Conservation (phyloP, 306 rosid genomes). For the Morella rubra region DNA sequence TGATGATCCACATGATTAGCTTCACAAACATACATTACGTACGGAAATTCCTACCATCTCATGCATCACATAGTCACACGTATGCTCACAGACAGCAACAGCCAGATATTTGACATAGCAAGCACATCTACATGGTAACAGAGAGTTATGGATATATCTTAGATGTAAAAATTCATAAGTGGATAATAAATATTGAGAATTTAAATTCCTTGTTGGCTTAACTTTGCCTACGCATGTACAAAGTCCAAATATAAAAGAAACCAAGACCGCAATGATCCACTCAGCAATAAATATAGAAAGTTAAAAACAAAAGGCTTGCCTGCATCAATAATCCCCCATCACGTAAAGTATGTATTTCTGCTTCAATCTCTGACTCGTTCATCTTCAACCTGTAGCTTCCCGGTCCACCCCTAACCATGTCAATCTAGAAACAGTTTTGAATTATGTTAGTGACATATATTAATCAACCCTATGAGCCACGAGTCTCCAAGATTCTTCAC, state of each 20-base stretch:
- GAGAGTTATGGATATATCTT: not conserved
- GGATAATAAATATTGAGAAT: slow-evolving; percentile 14
- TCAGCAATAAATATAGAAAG: slow-evolving; percentile 3
- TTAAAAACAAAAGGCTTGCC: slow-evolving; percentile 61
- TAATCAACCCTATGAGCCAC: slow-evolving; percentile 21
- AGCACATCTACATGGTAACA: not conserved
- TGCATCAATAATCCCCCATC: slow-evolving; percentile 99
- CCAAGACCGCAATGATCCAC: slow-evolving; percentile 6
- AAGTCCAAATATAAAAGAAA: not conserved
- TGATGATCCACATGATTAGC: not conserved
- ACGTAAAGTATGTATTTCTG: slow-evolving; percentile 96
- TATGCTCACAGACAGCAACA: not conserved
- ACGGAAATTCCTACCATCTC: no score
- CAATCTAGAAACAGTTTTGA: slow-evolving; percentile 60
- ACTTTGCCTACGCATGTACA: not conserved
- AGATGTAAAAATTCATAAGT: not conserved
- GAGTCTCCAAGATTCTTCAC: slow-evolving; percentile 28
- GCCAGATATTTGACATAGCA: not conserved
- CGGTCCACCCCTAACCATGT: slow-evolving; percentile 89
- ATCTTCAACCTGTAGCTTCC: slow-evolving; percentile 79
- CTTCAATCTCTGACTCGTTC: slow-evolving; percentile 82
- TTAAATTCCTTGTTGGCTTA: not conserved
- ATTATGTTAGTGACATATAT: slow-evolving; percentile 21
- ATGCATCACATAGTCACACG: not conserved
- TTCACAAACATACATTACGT: not conserved